Conservation (phyloP, 495 filamentous ascomycete species). For the Letharia columbiana region DNA sequence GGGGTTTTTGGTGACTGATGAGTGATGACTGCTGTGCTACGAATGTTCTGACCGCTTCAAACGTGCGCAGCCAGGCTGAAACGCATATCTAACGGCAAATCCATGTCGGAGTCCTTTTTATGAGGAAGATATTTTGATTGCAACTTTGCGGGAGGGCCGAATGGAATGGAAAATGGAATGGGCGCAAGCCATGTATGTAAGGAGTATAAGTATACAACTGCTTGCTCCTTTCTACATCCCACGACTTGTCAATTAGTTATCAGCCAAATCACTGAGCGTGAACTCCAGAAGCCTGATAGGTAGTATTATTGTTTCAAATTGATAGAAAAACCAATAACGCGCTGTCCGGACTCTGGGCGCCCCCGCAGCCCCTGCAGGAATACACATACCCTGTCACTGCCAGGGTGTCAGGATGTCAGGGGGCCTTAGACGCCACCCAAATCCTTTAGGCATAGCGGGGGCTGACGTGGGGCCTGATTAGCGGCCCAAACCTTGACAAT, state of each 20-base stretch:
- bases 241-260: too few species aligned
- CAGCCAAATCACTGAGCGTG: too few species aligned
- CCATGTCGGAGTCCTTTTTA: not conserved
- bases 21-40: not conserved
- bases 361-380: too few species aligned
- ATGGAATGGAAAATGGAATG: too few species aligned
- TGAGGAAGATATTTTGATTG: not conserved
- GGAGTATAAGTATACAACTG: too few species aligned
- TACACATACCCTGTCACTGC: too few species aligned
- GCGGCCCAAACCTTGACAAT: not conserved
- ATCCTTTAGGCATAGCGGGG: not conserved
- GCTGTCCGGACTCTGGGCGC: too few species aligned
- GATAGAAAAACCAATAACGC: too few species aligned
- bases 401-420: not conserved
- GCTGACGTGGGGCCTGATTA: not conserved
- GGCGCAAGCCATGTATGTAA: too few species aligned
- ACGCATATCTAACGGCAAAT: conserved; percentile 12
- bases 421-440: not conserved
- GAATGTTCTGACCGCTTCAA: conserved; percentile 2
- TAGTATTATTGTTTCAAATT: not conserved
- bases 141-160: not conserved
- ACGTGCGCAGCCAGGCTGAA: conserved; percentile 12
- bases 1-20: not conserved
- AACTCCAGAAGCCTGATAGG: too few species aligned
- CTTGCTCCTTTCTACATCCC: too few species aligned